Percentiles rank a stretch among this genome's conserved stretches.
phyloP scores from a whole-genome alignment of 257 asterid species.

The Solanum piurae region DNA sequence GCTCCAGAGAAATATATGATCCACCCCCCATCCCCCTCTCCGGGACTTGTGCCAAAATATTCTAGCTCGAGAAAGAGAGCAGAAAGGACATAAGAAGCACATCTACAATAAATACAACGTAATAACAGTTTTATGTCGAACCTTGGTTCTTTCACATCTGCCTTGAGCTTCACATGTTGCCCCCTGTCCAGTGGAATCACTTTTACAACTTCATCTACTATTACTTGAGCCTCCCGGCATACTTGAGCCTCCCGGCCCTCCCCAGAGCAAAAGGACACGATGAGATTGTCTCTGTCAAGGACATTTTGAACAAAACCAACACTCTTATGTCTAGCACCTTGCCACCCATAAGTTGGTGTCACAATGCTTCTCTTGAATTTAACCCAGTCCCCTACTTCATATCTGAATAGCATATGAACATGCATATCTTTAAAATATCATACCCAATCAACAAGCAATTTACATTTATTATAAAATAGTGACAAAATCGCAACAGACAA shows the following conservation, averaged over 20 bases:
- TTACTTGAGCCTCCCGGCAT: slow-evolving; percentile 60
- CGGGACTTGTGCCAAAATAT: neutral
- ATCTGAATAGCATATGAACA: slow-evolving; percentile 32
- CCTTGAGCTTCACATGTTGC: slow-evolving; percentile 86
- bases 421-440: neutral
- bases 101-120: neutral
- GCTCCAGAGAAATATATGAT: neutral
- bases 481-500: neutral
- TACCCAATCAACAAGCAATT: neutral
- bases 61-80: neutral
- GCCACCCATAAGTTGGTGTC: slow-evolving; percentile 87
- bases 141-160: slow-evolving; percentile 93
- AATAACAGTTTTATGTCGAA: slow-evolving; percentile 14
- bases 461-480: neutral
- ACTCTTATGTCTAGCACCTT: slow-evolving; percentile 81
- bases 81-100: neutral
- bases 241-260: slow-evolving; percentile 68
- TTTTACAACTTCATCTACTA: slow-evolving; percentile 67
- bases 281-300: slow-evolving; percentile 63
- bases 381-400: slow-evolving; percentile 92
- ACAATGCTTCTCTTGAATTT: slow-evolving; percentile 65
- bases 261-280: slow-evolving; percentile 79
- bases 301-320: slow-evolving; percentile 94
- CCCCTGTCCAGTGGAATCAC: slow-evolving; percentile 96
- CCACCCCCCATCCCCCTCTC: neutral